phyloP scores from a whole-genome alignment of 1,284 basidiomycete genomes.

The Ganoderma leucocontextum region DNA sequence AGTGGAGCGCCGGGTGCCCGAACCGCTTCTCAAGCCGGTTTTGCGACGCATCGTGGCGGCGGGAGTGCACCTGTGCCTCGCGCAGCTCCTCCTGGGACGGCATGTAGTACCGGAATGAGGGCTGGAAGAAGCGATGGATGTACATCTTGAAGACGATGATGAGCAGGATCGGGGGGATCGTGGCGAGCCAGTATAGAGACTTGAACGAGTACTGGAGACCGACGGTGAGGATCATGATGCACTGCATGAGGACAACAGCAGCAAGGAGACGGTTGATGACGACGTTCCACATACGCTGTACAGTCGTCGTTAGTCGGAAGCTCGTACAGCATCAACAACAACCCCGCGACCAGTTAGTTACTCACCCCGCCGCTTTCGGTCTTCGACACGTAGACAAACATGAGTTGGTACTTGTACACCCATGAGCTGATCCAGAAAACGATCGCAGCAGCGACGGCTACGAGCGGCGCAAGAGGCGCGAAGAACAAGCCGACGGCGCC shows the following conservation, averaged over 20 bases:
- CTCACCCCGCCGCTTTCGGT: slow-evolving; percentile 91
- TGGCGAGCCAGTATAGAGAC: slow-evolving; percentile 75
- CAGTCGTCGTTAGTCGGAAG: slow-evolving; percentile 12
- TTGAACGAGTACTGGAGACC: slow-evolving; percentile 84
- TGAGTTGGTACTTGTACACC: slow-evolving; percentile 93
- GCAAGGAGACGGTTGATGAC: slow-evolving; percentile 86
- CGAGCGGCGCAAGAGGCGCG: slow-evolving; percentile 90
- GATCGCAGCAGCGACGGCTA: slow-evolving; percentile 75
- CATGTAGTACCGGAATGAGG: slow-evolving; percentile 81
- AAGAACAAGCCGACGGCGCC: slow-evolving; percentile 89
- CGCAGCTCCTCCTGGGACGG: slow-evolving; percentile 77
- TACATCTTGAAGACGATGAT: slow-evolving; percentile 86
- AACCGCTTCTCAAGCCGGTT: slow-evolving; percentile 84
- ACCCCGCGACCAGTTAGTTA: slow-evolving; percentile 24
- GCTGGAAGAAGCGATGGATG: slow-evolving; percentile 72
- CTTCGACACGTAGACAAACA: slow-evolving; percentile 90
- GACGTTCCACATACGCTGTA: slow-evolving; percentile 91
- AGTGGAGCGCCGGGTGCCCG: slow-evolving; percentile 84
- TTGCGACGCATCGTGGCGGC: slow-evolving; percentile 70
- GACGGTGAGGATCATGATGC: slow-evolving; percentile 88
- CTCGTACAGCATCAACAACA: too few relatives aligned
- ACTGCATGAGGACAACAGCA: slow-evolving; percentile 83
- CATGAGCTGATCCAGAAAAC: slow-evolving; percentile 87
- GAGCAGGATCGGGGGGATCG: slow-evolving; percentile 81
- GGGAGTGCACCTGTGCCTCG: slow-evolving; percentile 75